Percentiles rank a stretch among this genome's conserved stretches.
Conservation (phyloP, 805 yeast genomes). For the Starmerella gropengiesseri region DNA sequence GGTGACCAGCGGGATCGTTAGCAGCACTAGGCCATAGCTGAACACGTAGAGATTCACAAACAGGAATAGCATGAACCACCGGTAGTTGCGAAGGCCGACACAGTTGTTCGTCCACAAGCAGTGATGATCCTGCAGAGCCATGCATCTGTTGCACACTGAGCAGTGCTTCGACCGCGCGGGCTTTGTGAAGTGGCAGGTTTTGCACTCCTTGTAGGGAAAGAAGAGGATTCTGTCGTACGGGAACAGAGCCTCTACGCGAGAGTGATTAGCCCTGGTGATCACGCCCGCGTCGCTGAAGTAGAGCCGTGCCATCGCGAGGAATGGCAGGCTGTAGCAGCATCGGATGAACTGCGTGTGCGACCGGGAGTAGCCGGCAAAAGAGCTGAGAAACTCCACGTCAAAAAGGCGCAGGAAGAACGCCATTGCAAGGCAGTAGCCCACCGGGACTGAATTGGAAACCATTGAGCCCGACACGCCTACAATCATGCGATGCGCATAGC, state of each 20-base stretch:
- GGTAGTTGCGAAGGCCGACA: constrained; percentile 48
- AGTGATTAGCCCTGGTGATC: constrained; percentile 21
- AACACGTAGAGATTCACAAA: constrained; percentile 38
- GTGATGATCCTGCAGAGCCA: constrained; percentile 46
- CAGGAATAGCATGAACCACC: constrained; percentile 49
- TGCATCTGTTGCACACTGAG: constrained; percentile 39
- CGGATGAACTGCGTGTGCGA: constrained; percentile 18
- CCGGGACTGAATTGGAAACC: constrained; percentile 21
- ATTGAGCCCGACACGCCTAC: constrained; percentile 14
- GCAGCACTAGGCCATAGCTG: constrained; percentile 35
- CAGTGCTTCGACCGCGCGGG: constrained; percentile 60
- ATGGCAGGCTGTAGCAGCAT: constrained; percentile 20
- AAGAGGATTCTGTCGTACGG: constrained; percentile 44
- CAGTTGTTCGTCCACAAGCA: constrained; percentile 56
- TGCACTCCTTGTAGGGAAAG: constrained; percentile 37
- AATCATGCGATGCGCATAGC: not conserved
- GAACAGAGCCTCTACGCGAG: constrained; percentile 24
- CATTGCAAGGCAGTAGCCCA: constrained; percentile 17
- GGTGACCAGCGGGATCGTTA: constrained; percentile 21
- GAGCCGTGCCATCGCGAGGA: constrained; percentile 23
- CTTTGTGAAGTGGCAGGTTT: constrained; percentile 38
- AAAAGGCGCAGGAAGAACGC: constrained; percentile 19
- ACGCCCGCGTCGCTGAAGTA: constrained; percentile 34
- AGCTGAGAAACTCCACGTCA: constrained; percentile 10
- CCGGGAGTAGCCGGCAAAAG: constrained; percentile 5